Evolutionary conservation across 768 basidiomycete species (phyloP).

Genomic region (Crucibulum laeve): DNA sequence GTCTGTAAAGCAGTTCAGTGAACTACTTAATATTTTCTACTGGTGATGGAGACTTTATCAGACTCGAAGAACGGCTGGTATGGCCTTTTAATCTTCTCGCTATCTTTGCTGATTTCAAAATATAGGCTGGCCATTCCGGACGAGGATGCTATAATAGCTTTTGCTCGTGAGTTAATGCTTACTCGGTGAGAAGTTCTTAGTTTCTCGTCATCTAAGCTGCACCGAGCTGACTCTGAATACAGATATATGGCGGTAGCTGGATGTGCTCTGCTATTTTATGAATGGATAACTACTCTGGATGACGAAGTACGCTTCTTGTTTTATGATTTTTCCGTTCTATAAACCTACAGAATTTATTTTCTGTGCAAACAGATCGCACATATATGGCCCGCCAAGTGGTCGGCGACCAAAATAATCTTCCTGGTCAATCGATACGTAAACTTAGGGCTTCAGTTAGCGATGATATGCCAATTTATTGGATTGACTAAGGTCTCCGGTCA

Average conservation of each 20-base stretch:
- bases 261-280: conserved; percentile 8
- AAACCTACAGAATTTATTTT: background rate
- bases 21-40: too few relatives aligned
- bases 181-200: background rate
- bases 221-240: background rate
- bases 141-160: background rate
- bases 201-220: background rate
- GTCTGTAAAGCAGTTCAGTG: too few relatives aligned
- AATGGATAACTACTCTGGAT: conserved; percentile 13
- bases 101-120: too few relatives aligned
- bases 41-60: too few relatives aligned
- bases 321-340: background rate
- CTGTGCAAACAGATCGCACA: conserved; percentile 10
- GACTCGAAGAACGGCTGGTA: too few relatives aligned
- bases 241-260: conserved; percentile 10
- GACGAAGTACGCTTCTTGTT: conserved; percentile 12
- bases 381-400: conserved; percentile 15
- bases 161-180: conserved; percentile 1
- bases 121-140: too few relatives aligned
- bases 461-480: conserved; percentile 8
- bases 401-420: conserved; percentile 13
- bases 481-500: background rate
- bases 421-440: conserved; percentile 17
- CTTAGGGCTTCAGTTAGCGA: conserved; percentile 8
- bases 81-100: too few relatives aligned